Evolutionary conservation across 768 basidiomycete species (phyloP).

Genomic region (Boletus edulis): DNA sequence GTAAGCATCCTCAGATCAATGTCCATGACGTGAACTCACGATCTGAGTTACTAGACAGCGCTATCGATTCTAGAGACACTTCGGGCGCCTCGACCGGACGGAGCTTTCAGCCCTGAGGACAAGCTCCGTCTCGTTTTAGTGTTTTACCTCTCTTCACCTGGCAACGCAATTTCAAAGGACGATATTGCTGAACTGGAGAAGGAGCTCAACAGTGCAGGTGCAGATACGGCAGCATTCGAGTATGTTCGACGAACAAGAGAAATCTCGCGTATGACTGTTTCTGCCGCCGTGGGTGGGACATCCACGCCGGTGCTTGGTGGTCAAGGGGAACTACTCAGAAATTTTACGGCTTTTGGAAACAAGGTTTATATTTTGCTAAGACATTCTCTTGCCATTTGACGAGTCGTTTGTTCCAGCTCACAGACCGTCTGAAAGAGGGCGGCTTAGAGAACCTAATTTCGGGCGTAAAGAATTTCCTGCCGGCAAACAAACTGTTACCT

Average conservation of each 20-base stretch:
- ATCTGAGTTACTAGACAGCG: slow-evolving; percentile 51
- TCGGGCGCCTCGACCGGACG: slow-evolving; percentile 66
- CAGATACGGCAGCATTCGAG: slow-evolving; percentile 80
- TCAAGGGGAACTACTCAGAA: slow-evolving; percentile 87
- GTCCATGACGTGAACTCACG: not conserved
- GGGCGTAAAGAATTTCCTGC: slow-evolving; percentile 97
- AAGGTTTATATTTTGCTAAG: slow-evolving; percentile 50
- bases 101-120: slow-evolving; percentile 69
- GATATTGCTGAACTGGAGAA: slow-evolving; percentile 86
- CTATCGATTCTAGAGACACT: slow-evolving; percentile 82
- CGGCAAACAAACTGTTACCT: slow-evolving; percentile 89
- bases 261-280: slow-evolving; percentile 87
- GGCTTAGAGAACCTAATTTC: slow-evolving; percentile 97
- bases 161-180: slow-evolving; percentile 79
- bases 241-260: slow-evolving; percentile 92
- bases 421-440: slow-evolving; percentile 89
- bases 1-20: slow-evolving; percentile 34
- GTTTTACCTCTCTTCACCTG: slow-evolving; percentile 87
- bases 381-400: not conserved
- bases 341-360: slow-evolving; percentile 90
- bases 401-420: slow-evolving; percentile 55
- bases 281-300: slow-evolving; percentile 55
- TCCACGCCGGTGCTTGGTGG: slow-evolving; percentile 68
- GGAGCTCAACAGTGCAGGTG: slow-evolving; percentile 79
- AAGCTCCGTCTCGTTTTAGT: slow-evolving; percentile 94